phyloP scores from a whole-genome alignment of 345 rosid species.

The Corymbia maculata region DNA sequence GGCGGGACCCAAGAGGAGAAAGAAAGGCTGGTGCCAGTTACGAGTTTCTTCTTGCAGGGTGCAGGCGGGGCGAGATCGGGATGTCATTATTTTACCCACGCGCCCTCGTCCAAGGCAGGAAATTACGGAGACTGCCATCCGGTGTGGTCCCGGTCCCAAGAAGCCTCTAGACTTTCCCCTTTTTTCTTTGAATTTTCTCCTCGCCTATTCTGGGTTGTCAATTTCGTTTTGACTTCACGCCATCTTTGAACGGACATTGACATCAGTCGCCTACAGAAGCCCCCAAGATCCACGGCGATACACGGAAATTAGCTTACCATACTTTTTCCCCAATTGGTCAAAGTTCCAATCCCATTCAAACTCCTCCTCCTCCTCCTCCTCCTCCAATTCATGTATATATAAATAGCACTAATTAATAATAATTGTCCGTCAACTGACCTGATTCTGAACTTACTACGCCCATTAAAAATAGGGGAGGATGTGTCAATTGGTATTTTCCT shows the following conservation, averaged over 20 bases:
- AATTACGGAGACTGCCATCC: background rate
- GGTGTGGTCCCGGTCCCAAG: background rate
- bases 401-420: background rate
- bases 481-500: fast-evolving
- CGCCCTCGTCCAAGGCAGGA: fast-evolving
- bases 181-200: background rate
- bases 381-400: background rate
- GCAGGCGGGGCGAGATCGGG: background rate
- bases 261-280: background rate
- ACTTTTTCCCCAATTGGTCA: background rate
- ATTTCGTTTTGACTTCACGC: background rate
- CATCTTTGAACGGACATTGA: background rate
- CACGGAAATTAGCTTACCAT: background rate
- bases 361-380: background rate
- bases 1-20: background rate
- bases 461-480: background rate
- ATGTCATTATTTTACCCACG: fast-evolving
- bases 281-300: background rate
- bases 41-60: background rate
- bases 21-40: background rate
- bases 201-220: background rate
- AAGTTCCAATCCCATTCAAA: background rate
- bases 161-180: background rate
- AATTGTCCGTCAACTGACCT: background rate
- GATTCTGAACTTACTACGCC: no score